phyloP scores from a whole-genome alignment of 139 green algal genomes.

The Micractinium sp. region DNA sequence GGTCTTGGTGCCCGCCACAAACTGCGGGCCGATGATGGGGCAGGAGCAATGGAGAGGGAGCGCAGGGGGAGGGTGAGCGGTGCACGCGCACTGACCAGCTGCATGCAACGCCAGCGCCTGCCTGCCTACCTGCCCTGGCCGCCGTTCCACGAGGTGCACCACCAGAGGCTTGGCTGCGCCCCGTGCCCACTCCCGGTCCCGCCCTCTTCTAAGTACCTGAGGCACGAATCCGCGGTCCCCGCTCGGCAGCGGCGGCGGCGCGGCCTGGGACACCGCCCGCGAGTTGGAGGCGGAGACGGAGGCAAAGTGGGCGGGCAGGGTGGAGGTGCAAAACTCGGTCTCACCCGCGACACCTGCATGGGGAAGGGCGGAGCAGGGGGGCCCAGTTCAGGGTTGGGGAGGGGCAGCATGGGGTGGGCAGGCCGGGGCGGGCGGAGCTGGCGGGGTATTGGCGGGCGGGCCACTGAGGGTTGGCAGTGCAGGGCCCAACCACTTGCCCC shows the following conservation, averaged over 20 bases:
- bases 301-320: conserved; percentile 67
- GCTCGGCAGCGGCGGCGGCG: conserved; percentile 67
- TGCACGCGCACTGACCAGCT: too few relatives aligned
- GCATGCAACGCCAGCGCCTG: too few relatives aligned
- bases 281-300: conserved; percentile 52
- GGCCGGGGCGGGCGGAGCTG: too few relatives aligned
- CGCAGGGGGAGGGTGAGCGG: background rate
- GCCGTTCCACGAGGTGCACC: too few relatives aligned
- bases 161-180: too few relatives aligned
- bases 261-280: conserved; percentile 44
- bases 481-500: too few relatives aligned
- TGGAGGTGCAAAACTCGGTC: conserved; percentile 69
- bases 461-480: too few relatives aligned
- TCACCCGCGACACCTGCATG: conserved; percentile 46
- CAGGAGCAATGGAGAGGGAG: background rate
- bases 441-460: too few relatives aligned
- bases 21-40: conserved; percentile 2
- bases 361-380: background rate
- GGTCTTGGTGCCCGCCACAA: conserved; percentile 68
- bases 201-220: background rate
- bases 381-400: background rate
- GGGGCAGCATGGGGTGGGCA: background rate
- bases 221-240: conserved; percentile 75
- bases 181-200: too few relatives aligned
- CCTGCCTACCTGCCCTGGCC: too few relatives aligned